These are phyloP conservation scores for Penicillium coprophilum DNA, from an alignment of 495 filamentous ascomycete genomes.

Conservation along the genomic window DNA sequence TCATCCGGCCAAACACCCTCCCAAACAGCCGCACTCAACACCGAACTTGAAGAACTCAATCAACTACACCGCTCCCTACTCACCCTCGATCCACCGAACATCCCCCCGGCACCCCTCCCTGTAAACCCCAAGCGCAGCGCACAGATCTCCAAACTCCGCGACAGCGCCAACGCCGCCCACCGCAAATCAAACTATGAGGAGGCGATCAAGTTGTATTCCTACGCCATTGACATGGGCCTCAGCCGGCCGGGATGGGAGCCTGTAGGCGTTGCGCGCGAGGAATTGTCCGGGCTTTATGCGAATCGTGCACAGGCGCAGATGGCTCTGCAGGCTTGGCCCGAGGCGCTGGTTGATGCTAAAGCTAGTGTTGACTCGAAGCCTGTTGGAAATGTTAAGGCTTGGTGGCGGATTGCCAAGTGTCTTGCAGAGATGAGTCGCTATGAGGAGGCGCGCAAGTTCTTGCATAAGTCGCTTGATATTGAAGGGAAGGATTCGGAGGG, in stretches of 20 bases:
- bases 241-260: conserved; percentile 86
- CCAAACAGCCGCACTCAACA: conserved; percentile 47
- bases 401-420: conserved; percentile 82
- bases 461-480: conserved; percentile 74
- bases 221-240: conserved; percentile 84
- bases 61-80: conserved; percentile 69
- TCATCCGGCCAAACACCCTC: conserved; percentile 32
- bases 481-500: conserved; percentile 68
- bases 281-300: conserved; percentile 72
- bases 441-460: conserved; percentile 76
- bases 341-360: conserved; percentile 81
- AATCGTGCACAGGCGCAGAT: conserved; percentile 93
- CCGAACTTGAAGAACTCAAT: conserved; percentile 72
- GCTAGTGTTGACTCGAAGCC: conserved; percentile 85
- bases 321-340: conserved; percentile 72
- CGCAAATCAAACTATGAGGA: conserved; percentile 71
- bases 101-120: conserved; percentile 3
- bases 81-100: conserved; percentile 39
- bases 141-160: conserved; percentile 86
- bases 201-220: conserved; percentile 76
- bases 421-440: conserved; percentile 86
- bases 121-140: conserved; percentile 70
- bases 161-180: conserved; percentile 77
- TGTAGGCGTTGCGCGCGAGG: conserved; percentile 73
- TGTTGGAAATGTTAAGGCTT: conserved; percentile 86